Evolutionary conservation across 2,329 filamentous ascomycete species (phyloP).

Genomic region (Colletotrichum falcatum): DNA sequence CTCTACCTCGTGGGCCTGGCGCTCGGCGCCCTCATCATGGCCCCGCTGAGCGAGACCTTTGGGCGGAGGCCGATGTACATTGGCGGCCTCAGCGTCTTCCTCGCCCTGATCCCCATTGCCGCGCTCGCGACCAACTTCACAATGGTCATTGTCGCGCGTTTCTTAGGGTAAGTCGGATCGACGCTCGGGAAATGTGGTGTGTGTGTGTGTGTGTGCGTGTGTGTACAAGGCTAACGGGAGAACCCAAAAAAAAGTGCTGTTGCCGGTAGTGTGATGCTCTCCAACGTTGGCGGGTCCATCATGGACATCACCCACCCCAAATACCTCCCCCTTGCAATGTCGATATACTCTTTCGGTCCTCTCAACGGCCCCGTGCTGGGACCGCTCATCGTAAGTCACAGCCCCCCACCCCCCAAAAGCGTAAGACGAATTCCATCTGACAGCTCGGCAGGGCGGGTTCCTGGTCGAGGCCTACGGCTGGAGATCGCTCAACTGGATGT

Average conservation of each 20-base stretch:
- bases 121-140: conserved; percentile 60
- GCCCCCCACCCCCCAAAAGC: no score
- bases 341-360: conserved; percentile 71
- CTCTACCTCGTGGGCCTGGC: conserved; percentile 73
- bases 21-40: conserved; percentile 68
- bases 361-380: conserved; percentile 65
- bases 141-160: conserved; percentile 67
- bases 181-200: no score
- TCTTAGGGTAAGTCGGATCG: conserved; percentile 49
- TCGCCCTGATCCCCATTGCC: conserved; percentile 63
- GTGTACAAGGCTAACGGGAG: conserved; percentile 3
- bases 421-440: background rate
- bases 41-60: conserved; percentile 68
- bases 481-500: conserved; percentile 73
- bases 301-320: conserved; percentile 71
- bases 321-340: conserved; percentile 71
- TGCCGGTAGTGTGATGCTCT: conserved; percentile 71
- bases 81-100: conserved; percentile 64
- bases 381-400: conserved; percentile 45
- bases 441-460: conserved; percentile 59
- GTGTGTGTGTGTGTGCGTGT: no score
- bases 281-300: conserved; percentile 72
- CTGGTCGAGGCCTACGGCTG: conserved; percentile 69
- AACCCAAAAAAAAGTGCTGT: conserved; percentile 67
- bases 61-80: conserved; percentile 67